phyloP scores from a whole-genome alignment of 2,329 filamentous ascomycete genomes.

The Colletotrichum tofieldiae region DNA sequence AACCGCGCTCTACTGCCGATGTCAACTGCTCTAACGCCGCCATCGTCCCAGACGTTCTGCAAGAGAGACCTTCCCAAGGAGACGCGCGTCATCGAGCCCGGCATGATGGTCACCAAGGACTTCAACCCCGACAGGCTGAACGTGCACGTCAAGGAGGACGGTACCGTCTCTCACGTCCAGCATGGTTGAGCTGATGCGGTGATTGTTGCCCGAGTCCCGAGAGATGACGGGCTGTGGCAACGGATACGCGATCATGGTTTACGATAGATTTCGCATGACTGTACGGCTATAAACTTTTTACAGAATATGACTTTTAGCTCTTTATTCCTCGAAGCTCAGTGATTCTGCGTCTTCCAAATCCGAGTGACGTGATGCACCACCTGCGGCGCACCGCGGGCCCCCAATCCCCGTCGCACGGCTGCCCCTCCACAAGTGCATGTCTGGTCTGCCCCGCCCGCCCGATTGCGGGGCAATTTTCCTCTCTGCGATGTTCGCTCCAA shows the following conservation, averaged over 20 bases:
- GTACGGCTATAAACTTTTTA: not conserved
- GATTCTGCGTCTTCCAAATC: not conserved
- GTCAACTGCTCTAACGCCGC: constrained; percentile 9
- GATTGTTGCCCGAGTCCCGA: not conserved
- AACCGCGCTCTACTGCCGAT: not conserved
- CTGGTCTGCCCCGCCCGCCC: constrained; percentile 49
- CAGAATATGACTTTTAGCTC: not conserved
- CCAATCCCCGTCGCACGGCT: not conserved
- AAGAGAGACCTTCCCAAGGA: constrained; percentile 72
- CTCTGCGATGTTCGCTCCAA: constrained; percentile 43
- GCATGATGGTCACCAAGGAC: constrained; percentile 72
- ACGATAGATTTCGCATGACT: constrained; percentile 12
- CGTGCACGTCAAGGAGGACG: constrained; percentile 72
- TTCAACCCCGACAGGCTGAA: constrained; percentile 70
- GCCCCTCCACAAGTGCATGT: constrained; percentile 43
- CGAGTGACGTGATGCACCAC: constrained; percentile 32
- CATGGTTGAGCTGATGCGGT: constrained; percentile 60
- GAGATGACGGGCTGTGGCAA: not conserved
- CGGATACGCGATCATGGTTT: not conserved
- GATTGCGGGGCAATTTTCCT: constrained; percentile 43
- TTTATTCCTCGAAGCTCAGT: not conserved
- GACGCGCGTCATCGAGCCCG: constrained; percentile 71
- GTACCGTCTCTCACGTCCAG: constrained; percentile 72
- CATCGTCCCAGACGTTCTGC: constrained; percentile 67
- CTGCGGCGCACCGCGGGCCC: not conserved